Percentiles rank a stretch among this genome's conserved stretches.
Conservation (phyloP, 768 basidiomycete species). For the Tubosaeta sp. region DNA sequence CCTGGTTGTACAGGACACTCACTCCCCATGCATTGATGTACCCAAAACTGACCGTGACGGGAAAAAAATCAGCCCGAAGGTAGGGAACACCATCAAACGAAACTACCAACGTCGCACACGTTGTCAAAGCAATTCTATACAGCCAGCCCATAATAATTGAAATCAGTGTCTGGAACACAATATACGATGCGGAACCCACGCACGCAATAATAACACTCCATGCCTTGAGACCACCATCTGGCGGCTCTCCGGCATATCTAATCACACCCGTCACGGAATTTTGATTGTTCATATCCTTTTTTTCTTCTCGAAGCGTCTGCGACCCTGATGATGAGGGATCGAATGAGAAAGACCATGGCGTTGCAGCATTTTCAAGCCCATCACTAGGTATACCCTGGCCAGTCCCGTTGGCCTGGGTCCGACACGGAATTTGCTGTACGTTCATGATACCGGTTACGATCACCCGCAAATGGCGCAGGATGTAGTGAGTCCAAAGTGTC, state of each 20-base stretch:
- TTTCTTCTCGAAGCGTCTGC: constrained; percentile 14
- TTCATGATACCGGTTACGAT: neutral
- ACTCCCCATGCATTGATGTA: constrained; percentile 76
- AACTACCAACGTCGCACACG: constrained; percentile 40
- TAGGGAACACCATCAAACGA: neutral
- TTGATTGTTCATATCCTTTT: neutral
- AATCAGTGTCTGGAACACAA: neutral
- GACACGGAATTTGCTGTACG: neutral
- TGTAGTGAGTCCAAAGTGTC: too few species aligned
- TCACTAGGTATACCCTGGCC: neutral
- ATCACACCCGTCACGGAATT: constrained; percentile 7
- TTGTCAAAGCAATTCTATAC: constrained; percentile 20
- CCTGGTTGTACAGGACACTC: constrained; percentile 24
- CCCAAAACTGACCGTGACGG: constrained; percentile 45
- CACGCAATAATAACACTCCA: constrained; percentile 30
- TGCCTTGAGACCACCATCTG: constrained; percentile 29
- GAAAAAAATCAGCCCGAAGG: neutral
- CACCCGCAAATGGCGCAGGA: neutral
- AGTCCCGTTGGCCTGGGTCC: neutral
- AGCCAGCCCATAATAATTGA: neutral
- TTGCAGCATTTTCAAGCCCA: too few species aligned
- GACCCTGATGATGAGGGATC: neutral
- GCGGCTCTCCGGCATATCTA: constrained; percentile 18
- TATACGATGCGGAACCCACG: neutral
- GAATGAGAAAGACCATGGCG: neutral